Evolutionary conservation across 1,284 basidiomycete genomes (phyloP).

Genomic region (Trichosporon inkin): DNA sequence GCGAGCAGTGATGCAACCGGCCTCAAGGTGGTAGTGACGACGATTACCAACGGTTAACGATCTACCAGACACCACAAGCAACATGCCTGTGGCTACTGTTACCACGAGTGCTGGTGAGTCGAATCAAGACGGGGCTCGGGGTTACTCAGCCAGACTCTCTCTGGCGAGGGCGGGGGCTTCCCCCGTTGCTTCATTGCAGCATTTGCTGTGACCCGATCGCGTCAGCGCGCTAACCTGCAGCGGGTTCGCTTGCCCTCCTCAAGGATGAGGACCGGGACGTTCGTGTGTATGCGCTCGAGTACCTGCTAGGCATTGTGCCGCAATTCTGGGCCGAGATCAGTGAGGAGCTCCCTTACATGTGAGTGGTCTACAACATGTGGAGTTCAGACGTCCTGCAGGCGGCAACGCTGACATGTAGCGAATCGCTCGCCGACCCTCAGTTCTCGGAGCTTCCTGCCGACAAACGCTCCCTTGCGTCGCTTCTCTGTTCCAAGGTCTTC

Average conservation of each 20-base stretch:
- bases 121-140: too few species aligned
- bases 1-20: conserved; percentile 7
- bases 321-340: conserved; percentile 98
- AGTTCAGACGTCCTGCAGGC: neutral
- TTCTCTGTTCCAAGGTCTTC: conserved; percentile 91
- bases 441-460: conserved; percentile 66
- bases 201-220: neutral
- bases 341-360: conserved; percentile 86
- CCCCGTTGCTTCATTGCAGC: neutral
- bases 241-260: conserved; percentile 82
- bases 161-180: neutral
- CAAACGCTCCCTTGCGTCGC: conserved; percentile 72
- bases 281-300: conserved; percentile 81
- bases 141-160: too few species aligned
- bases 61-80: conserved; percentile 6
- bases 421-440: conserved; percentile 71
- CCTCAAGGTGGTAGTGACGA: conserved; percentile 1
- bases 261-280: conserved; percentile 75
- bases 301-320: conserved; percentile 74
- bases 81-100: conserved; percentile 43
- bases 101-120: conserved; percentile 42
- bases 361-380: conserved; percentile 37
- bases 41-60: conserved; percentile 6
- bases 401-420: conserved; percentile 55
- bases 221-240: conserved; percentile 48